Conservation (phyloP, 345 rosid species). For the Excoecaria cochinchinensis region DNA sequence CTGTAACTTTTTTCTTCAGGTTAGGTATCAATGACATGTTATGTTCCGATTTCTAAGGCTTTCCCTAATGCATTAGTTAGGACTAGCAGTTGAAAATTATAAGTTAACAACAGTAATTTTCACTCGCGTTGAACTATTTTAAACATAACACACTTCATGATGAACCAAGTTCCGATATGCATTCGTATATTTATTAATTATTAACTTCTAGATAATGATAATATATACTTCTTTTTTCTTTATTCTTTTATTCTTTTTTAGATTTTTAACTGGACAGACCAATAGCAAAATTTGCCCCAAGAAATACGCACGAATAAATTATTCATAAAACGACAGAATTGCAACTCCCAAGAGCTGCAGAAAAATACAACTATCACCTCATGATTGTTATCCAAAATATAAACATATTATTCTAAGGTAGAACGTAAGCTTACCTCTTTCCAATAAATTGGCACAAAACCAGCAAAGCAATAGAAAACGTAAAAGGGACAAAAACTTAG, state of each 20-base stretch:
- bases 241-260: too few relatives aligned
- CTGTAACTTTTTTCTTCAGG: background rate
- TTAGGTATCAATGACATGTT: background rate
- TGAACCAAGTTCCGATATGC: background rate
- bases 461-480: background rate
- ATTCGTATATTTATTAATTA: too few relatives aligned
- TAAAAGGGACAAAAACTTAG: background rate
- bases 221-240: background rate
- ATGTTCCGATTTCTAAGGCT: background rate
- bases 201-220: background rate
- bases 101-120: background rate
- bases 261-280: background rate
- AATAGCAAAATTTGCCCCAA: background rate
- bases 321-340: slow-evolving; percentile 26
- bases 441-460: background rate
- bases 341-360: slow-evolving; percentile 23
- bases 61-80: background rate
- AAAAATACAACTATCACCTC: slow-evolving; percentile 28
- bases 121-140: background rate
- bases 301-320: slow-evolving; percentile 3
- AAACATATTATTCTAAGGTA: background rate
- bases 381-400: slow-evolving; percentile 23
- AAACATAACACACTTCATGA: background rate
- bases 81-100: background rate
- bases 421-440: background rate